These are phyloP conservation scores for Plantago elongata DNA, from an alignment of 257 asterid species.

Conservation along the genomic window DNA sequence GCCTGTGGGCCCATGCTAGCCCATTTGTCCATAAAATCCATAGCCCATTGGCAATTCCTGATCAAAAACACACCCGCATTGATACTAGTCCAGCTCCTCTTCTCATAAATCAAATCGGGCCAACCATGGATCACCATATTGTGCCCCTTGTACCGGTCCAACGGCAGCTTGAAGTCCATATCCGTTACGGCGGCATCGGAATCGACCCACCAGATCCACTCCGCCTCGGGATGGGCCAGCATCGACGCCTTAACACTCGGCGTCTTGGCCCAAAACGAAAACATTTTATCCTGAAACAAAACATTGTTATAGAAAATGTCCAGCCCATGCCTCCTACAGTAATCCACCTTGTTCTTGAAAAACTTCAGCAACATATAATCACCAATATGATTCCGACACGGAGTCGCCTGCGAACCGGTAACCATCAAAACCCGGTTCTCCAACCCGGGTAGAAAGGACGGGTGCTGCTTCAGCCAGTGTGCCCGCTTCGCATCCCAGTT, in stretches of 20 bases:
- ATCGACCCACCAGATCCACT: conserved; percentile 99
- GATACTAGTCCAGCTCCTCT: conserved; percentile 81
- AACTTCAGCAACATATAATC: conserved; percentile 66
- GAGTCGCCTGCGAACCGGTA: conserved; percentile 77
- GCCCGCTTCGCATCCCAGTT: conserved; percentile 78
- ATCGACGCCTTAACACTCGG: conserved; percentile 75
- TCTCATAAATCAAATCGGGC: conserved; percentile 44
- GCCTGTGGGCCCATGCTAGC: conserved; percentile 92
- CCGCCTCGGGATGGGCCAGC: conserved; percentile 96
- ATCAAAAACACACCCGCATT: conserved; percentile 96
- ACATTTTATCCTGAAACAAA: conserved; percentile 72
- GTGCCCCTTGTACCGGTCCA: conserved; percentile 51
- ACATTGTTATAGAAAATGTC: conserved; percentile 86
- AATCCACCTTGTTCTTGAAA: conserved; percentile 93
- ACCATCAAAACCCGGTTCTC: conserved; percentile 62
- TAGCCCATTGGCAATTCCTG: conserved; percentile 83
- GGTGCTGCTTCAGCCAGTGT: conserved; percentile 73
- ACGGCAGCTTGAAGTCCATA: conserved; percentile 78
- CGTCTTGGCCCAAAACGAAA: conserved; percentile 90
- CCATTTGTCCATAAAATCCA: conserved; percentile 84
- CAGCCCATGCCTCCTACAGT: conserved; percentile 79
- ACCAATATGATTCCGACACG: conserved; percentile 83
- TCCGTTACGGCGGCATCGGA: conserved; percentile 98
- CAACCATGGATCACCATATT: conserved; percentile 91
- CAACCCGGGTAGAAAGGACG: conserved; percentile 47